Percentiles rank a stretch among this genome's conserved stretches.
Evolutionary conservation across 805 yeast species (phyloP).

Genomic region (Zygosaccharomyces lentus): DNA sequence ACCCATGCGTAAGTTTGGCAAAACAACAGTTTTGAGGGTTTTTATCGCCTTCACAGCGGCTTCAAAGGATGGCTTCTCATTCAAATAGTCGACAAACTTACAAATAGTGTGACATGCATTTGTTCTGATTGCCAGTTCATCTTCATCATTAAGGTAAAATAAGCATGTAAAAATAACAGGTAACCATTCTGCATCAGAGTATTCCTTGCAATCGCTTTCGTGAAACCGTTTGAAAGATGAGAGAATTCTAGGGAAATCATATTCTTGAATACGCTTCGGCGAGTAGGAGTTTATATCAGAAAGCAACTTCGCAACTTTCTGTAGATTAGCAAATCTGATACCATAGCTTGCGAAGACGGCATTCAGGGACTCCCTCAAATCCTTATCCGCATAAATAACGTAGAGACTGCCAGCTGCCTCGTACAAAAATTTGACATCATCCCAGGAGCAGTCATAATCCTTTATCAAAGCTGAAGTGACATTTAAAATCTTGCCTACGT

Average conservation of each 20-base stretch:
- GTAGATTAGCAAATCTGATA: conserved; percentile 41
- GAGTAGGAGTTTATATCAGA: conserved; percentile 69
- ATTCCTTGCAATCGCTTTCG: conserved; percentile 44
- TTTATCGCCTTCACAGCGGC: conserved; percentile 29
- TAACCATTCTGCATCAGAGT: conserved; percentile 64
- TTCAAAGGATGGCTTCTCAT: conserved; percentile 30
- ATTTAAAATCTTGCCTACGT: conserved; percentile 53
- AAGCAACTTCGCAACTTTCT: conserved; percentile 49
- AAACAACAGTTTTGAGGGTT: conserved; percentile 48
- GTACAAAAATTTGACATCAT: conserved; percentile 48
- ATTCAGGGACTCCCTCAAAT: conserved; percentile 60
- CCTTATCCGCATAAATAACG: conserved; percentile 51
- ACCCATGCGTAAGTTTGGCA: conserved; percentile 67
- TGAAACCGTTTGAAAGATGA: conserved; percentile 62
- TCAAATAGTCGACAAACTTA: conserved; percentile 58
- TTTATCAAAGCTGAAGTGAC: conserved; percentile 53
- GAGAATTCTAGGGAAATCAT: conserved; percentile 74
- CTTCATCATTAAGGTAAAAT: conserved; percentile 68
- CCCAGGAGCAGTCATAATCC: conserved; percentile 50
- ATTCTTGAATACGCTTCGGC: conserved; percentile 56
- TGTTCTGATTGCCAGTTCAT: conserved; percentile 74
- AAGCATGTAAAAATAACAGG: conserved; percentile 69
- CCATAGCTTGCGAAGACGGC: conserved; percentile 59
- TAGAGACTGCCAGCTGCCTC: conserved; percentile 53
- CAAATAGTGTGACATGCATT: conserved; percentile 64